Evolutionary conservation across 805 yeast genomes (phyloP).

Genomic region (Metschnikowia santaceciliae): DNA sequence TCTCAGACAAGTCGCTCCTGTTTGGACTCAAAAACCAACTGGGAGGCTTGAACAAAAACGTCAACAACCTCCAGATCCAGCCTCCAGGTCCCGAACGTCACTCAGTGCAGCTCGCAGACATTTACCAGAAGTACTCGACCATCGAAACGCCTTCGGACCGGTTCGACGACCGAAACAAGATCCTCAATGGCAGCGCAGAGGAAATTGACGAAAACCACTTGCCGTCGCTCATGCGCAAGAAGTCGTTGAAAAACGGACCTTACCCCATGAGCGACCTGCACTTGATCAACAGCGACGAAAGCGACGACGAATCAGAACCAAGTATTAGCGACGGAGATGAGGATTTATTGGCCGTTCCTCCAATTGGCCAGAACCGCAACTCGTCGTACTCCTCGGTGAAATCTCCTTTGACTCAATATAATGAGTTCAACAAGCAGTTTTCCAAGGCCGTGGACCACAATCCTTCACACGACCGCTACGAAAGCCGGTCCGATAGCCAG

Average conservation of each 20-base stretch:
- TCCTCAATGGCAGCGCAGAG: conserved; percentile 36
- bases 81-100: conserved; percentile 18
- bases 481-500: conserved; percentile 4
- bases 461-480: conserved; percentile 14
- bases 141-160: conserved; percentile 40
- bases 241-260: conserved; percentile 24
- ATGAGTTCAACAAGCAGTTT: conserved; percentile 39
- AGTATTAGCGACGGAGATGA: conserved; percentile 23
- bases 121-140: conserved; percentile 40
- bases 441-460: conserved; percentile 20
- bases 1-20: conserved; percentile 1
- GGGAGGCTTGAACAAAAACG: conserved; percentile 13
- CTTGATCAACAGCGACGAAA: conserved; percentile 28
- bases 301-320: conserved; percentile 24
- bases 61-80: conserved; percentile 27
- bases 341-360: conserved; percentile 23
- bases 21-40: neutral
- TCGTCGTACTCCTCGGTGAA: conserved; percentile 37
- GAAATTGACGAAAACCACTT: conserved; percentile 32
- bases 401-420: conserved; percentile 41
- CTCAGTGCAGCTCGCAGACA: conserved; percentile 40
- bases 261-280: conserved; percentile 38
- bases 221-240: conserved; percentile 28
- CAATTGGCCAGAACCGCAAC: conserved; percentile 24
- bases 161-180: conserved; percentile 33